Conservation (phyloP, 2,329 filamentous ascomycete genomes). For the Hortaea werneckii region DNA sequence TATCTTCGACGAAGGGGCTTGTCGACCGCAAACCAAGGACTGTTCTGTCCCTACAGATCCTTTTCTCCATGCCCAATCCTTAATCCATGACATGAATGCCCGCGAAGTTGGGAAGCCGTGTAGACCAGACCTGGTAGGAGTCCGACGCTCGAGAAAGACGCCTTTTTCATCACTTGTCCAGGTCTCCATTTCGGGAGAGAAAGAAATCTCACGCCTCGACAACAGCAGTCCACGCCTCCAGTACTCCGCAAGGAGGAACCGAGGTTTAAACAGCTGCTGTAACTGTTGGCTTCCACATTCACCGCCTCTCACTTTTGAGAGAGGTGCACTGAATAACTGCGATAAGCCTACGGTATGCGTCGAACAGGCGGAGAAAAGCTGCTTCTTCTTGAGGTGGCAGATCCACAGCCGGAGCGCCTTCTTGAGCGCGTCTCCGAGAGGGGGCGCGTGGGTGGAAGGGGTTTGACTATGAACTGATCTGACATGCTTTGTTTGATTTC, state of each 20-base stretch:
- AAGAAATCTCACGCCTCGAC: slow-evolving; percentile 12
- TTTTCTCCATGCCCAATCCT: no score
- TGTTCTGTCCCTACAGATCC: no score
- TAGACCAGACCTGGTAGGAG: no score
- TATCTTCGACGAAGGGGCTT: no score
- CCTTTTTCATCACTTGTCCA: no score
- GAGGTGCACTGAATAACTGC: neutral
- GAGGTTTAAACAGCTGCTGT: slow-evolving; percentile 14
- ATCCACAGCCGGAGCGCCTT: slow-evolving; percentile 95
- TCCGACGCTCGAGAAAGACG: no score
- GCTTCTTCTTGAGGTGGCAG: slow-evolving; percentile 1
- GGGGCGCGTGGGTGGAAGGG: slow-evolving; percentile 71
- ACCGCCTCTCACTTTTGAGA: neutral
- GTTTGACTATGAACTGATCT: slow-evolving; percentile 89
- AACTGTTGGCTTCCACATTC: slow-evolving; percentile 19
- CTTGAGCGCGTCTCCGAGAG: slow-evolving; percentile 75
- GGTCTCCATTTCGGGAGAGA: neutral
- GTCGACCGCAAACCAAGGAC: no score
- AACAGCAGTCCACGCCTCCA: slow-evolving; percentile 11
- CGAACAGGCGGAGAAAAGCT: slow-evolving; percentile 49
- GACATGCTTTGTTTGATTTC: slow-evolving; percentile 41
- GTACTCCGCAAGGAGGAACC: neutral
- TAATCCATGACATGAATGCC: no score
- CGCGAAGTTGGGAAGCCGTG: no score
- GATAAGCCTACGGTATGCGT: slow-evolving; percentile 21